Conservation (phyloP, 192 early-diverging fungal species). For the Coemansia sp. region DNA sequence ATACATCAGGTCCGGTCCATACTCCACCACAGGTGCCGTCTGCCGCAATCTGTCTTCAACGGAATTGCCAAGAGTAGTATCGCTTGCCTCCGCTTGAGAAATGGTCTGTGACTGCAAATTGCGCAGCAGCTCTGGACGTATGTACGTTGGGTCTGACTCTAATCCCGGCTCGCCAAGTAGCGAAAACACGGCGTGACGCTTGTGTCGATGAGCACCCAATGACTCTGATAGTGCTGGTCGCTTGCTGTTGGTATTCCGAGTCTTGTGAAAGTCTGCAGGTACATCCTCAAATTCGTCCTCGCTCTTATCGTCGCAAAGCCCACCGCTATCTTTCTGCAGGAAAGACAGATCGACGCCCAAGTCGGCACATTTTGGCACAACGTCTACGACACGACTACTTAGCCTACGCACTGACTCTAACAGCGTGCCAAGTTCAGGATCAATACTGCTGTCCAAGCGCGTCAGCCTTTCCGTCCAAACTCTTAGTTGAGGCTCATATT, state of each 20-base stretch:
- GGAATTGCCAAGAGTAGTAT: constrained; percentile 23
- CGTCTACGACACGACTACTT: constrained; percentile 28
- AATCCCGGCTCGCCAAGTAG: constrained; percentile 27
- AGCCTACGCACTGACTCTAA: constrained; percentile 49
- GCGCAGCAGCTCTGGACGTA: constrained; percentile 20
- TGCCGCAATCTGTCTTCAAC: constrained; percentile 59
- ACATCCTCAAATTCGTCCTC: constrained; percentile 55
- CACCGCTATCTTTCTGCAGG: background rate
- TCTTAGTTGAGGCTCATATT: constrained; percentile 54
- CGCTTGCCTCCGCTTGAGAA: background rate
- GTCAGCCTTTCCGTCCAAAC: constrained; percentile 57
- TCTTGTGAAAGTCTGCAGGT: constrained; percentile 7
- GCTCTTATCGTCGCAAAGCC: background rate
- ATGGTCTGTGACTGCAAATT: background rate
- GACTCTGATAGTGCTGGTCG: constrained; percentile 22
- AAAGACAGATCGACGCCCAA: constrained; percentile 20
- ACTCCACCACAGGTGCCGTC: constrained; percentile 67
- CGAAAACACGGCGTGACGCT: constrained; percentile 39
- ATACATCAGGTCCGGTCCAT: constrained; percentile 68
- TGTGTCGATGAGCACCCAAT: constrained; percentile 29
- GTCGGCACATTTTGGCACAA: constrained; percentile 37
- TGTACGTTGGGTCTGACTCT: constrained; percentile 29
- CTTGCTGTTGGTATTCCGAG: background rate
- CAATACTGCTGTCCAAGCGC: constrained; percentile 19
- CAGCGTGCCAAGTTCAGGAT: constrained; percentile 39